Conservation (phyloP, 2,329 filamentous ascomycete genomes). For the Pseudogymnoascus sp. region DNA sequence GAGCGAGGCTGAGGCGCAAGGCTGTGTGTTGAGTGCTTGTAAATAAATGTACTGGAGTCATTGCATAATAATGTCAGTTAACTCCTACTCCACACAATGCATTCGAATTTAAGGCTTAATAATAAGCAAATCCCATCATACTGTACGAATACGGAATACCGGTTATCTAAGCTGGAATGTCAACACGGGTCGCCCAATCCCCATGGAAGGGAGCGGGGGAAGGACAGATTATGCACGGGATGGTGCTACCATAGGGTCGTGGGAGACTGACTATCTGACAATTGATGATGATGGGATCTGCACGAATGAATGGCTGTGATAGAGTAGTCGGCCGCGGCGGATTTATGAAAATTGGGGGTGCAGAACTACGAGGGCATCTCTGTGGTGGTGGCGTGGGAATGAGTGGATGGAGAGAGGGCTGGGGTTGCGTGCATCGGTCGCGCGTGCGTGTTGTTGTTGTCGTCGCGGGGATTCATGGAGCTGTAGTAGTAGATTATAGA, state of each 20-base stretch:
- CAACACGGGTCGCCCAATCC: background rate
- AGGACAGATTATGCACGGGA: background rate
- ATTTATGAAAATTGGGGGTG: background rate
- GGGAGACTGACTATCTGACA: background rate
- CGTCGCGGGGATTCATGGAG: background rate
- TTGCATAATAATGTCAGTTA: background rate
- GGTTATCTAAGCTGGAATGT: background rate
- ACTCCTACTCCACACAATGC: background rate
- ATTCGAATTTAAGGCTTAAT: background rate
- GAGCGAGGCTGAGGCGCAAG: background rate
- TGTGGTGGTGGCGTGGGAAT: background rate
- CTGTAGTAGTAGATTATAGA: background rate
- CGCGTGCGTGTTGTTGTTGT: background rate
- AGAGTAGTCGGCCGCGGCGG: background rate
- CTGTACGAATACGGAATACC: background rate
- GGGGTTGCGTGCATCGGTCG: background rate
- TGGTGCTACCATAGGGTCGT: background rate
- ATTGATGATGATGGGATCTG: background rate
- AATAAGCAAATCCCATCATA: constrained; percentile 1
- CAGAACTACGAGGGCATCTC: background rate
- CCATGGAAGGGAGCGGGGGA: background rate
- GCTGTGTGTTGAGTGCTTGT: background rate
- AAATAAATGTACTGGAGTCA: background rate
- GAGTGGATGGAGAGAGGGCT: constrained; percentile 9
- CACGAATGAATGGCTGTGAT: constrained; percentile 2